Evolutionary conservation across 768 basidiomycete species (phyloP).

Genomic region (Clitopilus passeckerianus): DNA sequence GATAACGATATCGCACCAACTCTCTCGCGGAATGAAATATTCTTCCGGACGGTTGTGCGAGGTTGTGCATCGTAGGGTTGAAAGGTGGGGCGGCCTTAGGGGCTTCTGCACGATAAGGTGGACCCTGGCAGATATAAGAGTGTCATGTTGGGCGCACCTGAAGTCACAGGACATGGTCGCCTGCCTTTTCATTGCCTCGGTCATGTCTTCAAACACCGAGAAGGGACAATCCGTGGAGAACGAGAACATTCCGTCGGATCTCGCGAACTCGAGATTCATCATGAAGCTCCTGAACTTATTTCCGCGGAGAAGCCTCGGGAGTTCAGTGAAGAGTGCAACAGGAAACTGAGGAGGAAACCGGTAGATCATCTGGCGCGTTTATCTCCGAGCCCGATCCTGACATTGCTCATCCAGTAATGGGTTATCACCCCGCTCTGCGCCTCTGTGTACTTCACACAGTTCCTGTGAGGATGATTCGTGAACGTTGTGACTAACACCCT

Average conservation of each 20-base stretch:
- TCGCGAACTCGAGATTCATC: slow-evolving; percentile 27
- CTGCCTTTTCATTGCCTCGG: neutral
- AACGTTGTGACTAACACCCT: neutral
- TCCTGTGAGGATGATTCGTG: slow-evolving; percentile 35
- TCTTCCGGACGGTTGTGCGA: neutral
- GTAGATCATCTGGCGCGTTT: slow-evolving; percentile 23
- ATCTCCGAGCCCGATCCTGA: neutral
- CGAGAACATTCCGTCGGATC: neutral
- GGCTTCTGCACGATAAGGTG: neutral
- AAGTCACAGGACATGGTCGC: neutral
- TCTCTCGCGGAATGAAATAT: neutral
- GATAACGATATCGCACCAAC: neutral
- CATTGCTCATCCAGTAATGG: slow-evolving; percentile 29
- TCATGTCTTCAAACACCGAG: neutral
- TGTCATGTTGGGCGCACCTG: neutral
- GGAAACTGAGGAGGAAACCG: slow-evolving; percentile 51
- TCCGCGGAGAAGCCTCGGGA: slow-evolving; percentile 42
- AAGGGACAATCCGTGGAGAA: neutral
- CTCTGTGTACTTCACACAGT: slow-evolving; percentile 67
- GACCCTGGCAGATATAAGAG: neutral
- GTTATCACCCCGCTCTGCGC: slow-evolving; percentile 54
- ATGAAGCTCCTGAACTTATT: slow-evolving; percentile 60
- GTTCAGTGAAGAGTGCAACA: slow-evolving; percentile 61
- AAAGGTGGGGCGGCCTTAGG: neutral
- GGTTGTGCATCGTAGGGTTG: neutral